Base-by-base conservation (phyloP, 345 rosid genomes). In the Populus euphratica region DNA sequence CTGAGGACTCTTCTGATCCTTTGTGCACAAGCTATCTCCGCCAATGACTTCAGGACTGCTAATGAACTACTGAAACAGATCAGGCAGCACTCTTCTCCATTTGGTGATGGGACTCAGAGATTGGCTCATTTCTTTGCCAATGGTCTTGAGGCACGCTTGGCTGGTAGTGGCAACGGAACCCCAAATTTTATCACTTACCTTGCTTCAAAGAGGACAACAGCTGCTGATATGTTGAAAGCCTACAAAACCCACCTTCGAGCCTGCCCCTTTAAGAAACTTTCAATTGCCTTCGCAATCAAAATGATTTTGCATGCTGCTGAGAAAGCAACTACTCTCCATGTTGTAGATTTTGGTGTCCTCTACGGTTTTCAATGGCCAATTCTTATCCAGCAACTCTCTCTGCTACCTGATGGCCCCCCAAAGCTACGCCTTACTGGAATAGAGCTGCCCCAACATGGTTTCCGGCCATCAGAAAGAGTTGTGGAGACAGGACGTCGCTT, bases 331-430 rank as follows among this genome's bases (percentile, higher is more conserved):
- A 85, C 90, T 69, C 82, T 96, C 77, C 99, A 96, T 80, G 76
- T 96, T 27, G 88, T 96, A 73, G 98, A 96, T 86, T 96, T 96
- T 54, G 99, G 99, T 74, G 87, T 96, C 61, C 86, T 89, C 2
- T 93, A 96, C 77, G 99, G 98, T 76, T 96, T 92, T 78, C 98
- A 94, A 10, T 96, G 98, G 98, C 99, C 99, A 11, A 86, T 92
- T 38, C 83, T 96, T 74, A 88, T 96, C 35, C 91, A 96, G 72
- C 80, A 88, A 68, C 82, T 94, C 49, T 87, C 99, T 0, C 70
- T 11, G 25, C 79, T 72, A 59, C 49, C 36, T 0, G 84, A 87
- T 68, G 97, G 98, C 2, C 90, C 97, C 25, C 98, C 98, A 0
- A 94, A 84, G 83, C 76, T 96, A 78, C 87, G 97, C 81, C 89